These are phyloP conservation scores for Liriodendron chinense DNA, from an alignment of 164 flowering plant genomes.

Conservation along the genomic window DNA sequence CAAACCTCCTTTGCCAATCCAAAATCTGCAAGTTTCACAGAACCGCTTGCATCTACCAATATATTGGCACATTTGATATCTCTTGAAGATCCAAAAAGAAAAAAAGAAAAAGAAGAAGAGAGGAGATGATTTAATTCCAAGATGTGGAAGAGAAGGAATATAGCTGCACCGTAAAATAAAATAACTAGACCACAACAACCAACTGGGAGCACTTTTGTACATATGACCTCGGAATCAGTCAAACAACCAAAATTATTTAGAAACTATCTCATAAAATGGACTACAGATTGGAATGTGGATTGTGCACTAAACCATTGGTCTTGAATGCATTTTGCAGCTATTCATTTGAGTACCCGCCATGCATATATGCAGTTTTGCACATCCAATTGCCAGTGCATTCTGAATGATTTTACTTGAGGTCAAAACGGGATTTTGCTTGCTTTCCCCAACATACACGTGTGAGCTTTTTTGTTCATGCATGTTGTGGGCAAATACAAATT, in stretches of 20 bases:
- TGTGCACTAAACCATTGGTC: too few relatives aligned
- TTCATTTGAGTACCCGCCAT: too few relatives aligned
- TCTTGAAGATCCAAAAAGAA: constrained; percentile 32
- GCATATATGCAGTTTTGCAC: too few relatives aligned
- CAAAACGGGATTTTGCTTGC: too few relatives aligned
- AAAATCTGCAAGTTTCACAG: constrained; percentile 96
- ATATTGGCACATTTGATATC: constrained; percentile 98
- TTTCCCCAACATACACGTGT: too few relatives aligned
- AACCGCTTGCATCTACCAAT: constrained; percentile 78
- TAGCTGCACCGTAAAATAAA: not conserved
- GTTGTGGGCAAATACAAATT: too few relatives aligned
- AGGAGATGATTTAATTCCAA: not conserved
- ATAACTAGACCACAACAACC: not conserved
- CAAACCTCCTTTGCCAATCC: constrained; percentile 91
- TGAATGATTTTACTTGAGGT: too few relatives aligned
- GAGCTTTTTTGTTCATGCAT: too few relatives aligned
- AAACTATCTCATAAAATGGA: not conserved
- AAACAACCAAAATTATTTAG: too few relatives aligned
- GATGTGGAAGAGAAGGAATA: not conserved
- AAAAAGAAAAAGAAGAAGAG: not conserved
- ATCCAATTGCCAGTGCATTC: too few relatives aligned
- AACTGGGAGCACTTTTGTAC: not conserved
- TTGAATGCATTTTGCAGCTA: too few relatives aligned
- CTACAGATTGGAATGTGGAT: not conserved
- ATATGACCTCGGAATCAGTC: not conserved